Conservation (phyloP, 2,329 filamentous ascomycete genomes). For the Aspergillus sp. region DNA sequence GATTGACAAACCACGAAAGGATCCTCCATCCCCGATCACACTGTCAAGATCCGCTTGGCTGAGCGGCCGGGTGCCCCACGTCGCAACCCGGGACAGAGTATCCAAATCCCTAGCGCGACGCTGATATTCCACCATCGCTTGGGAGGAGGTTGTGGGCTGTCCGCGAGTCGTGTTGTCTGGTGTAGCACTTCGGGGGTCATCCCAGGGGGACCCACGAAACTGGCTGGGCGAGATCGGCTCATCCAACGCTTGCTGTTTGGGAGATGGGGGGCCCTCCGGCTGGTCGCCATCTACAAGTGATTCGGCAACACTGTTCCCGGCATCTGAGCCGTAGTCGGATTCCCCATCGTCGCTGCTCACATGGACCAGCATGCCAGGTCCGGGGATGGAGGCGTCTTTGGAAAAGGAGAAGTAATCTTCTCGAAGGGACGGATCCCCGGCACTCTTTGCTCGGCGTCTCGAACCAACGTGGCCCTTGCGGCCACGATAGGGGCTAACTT, state of each 20-base stretch:
- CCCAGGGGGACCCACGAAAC: conserved; percentile 48
- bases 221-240: conserved; percentile 35
- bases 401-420: conserved; percentile 34
- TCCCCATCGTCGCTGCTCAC: conserved; percentile 41
- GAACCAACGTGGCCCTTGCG: conserved; percentile 20
- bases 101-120: conserved; percentile 53
- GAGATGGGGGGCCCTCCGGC: conserved; percentile 20
- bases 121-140: conserved; percentile 55
- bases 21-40: conserved; percentile 44
- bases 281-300: conserved; percentile 24
- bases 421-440: conserved; percentile 32
- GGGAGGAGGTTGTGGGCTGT: conserved; percentile 55
- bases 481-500: conserved; percentile 19
- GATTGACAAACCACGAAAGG: conserved; percentile 43
- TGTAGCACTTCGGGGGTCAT: conserved; percentile 40
- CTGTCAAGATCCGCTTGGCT: conserved; percentile 52
- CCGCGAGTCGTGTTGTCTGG: conserved; percentile 28
- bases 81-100: conserved; percentile 54
- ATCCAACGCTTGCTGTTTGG: conserved; percentile 24
- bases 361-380: conserved; percentile 50
- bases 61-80: conserved; percentile 52
- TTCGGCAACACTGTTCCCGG: conserved; percentile 23
- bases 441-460: conserved; percentile 49
- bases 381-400: conserved; percentile 43
- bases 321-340: conserved; percentile 28